phyloP scores from a whole-genome alignment of 148 eudicot genomes.

The Spergularia marina region DNA sequence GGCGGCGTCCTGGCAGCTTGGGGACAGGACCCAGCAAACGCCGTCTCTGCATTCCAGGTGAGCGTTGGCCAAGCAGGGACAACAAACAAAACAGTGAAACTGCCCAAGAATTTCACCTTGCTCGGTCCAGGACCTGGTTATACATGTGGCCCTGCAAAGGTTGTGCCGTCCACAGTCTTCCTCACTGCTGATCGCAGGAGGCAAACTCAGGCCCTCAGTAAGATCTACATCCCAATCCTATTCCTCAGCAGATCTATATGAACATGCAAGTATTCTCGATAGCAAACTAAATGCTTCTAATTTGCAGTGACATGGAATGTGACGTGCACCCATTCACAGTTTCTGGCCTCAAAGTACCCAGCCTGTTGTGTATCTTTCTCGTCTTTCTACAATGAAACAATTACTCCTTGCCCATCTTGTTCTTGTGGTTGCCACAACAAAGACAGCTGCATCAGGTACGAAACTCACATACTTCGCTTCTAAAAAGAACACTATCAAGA shows the following conservation, averaged over 20 bases:
- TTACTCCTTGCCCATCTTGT: constrained; percentile 71
- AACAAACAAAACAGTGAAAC: constrained; percentile 58
- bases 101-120: constrained; percentile 67
- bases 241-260: not conserved
- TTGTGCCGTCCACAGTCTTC: constrained; percentile 61
- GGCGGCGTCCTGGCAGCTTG: constrained; percentile 58
- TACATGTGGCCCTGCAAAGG: constrained; percentile 72
- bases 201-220: constrained; percentile 71
- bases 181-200: constrained; percentile 57
- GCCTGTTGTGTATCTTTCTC: constrained; percentile 77
- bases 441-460: constrained; percentile 51
- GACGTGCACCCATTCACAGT: constrained; percentile 77
- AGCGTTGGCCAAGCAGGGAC: constrained; percentile 72
- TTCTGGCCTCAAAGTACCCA: constrained; percentile 57
- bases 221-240: constrained; percentile 9
- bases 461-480: not conserved
- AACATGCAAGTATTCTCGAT: not conserved
- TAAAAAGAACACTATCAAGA: no score
- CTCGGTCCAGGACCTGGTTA: constrained; percentile 70
- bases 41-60: constrained; percentile 62
- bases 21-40: constrained; percentile 63
- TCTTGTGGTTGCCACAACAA: constrained; percentile 74
- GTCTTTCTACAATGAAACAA: constrained; percentile 71
- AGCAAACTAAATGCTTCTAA: constrained; percentile 4
- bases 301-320: constrained; percentile 90